These are phyloP conservation scores for Chlorella sp. DNA, from an alignment of 139 green algal genomes.

Conservation along the genomic window DNA sequence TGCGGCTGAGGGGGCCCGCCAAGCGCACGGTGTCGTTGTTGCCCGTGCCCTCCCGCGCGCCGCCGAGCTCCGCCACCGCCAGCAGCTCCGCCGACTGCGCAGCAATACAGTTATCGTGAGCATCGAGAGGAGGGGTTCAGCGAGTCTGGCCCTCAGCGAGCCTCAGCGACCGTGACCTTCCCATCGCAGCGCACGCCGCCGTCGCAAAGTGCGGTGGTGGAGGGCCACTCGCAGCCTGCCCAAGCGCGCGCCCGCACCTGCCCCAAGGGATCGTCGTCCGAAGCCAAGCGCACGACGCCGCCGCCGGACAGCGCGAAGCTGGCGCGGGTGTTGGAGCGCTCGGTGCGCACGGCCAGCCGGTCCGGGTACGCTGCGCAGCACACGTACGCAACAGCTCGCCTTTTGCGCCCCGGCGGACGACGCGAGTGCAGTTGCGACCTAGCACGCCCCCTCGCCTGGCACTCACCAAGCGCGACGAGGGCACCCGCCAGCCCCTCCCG, in stretches of 20 bases:
- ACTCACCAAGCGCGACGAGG: slow-evolving; percentile 24
- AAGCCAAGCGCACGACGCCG: not conserved
- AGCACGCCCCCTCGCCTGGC: not conserved
- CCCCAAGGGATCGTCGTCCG: not conserved
- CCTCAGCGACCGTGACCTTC: not conserved
- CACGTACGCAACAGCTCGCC: not conserved
- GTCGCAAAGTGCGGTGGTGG: not conserved
- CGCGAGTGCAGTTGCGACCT: not conserved
- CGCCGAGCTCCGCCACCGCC: slow-evolving; percentile 13
- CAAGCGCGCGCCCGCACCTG: not conserved
- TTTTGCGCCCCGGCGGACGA: not conserved
- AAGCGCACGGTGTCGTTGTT: not conserved
- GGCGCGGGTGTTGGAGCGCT: not conserved
- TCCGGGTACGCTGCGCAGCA: slow-evolving; percentile 36
- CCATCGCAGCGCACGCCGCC: not conserved
- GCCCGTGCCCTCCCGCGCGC: not conserved
- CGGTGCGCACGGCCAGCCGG: slow-evolving; percentile 23
- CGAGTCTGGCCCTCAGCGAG: not conserved
- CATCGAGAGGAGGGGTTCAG: not conserved
- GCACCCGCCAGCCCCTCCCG: slow-evolving; percentile 17
- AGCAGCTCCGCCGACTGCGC: slow-evolving; percentile 1
- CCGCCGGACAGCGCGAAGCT: not conserved
- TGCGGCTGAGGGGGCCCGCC: not conserved
- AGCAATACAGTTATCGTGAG: not conserved
- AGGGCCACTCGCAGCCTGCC: not conserved